Percentiles rank a stretch among this genome's conserved stretches.
These are phyloP conservation scores for Tetrapisispora iriomotensis DNA, from an alignment of 805 yeast species.

Conservation along the genomic window DNA sequence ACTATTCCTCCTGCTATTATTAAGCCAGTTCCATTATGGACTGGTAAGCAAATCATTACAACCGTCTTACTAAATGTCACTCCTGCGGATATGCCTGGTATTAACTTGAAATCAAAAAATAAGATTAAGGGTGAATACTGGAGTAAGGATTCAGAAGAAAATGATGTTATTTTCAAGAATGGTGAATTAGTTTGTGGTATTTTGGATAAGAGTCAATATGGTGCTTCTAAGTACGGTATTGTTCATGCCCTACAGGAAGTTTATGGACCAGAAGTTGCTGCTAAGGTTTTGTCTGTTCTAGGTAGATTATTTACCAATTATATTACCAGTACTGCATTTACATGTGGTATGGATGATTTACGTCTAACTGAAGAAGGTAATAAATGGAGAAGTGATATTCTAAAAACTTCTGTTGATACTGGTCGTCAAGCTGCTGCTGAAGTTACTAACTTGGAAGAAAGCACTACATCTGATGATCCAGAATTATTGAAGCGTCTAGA, in stretches of 20 bases:
- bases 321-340: slow-evolving; percentile 84
- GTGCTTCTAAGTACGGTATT: slow-evolving; percentile 94
- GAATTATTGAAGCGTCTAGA: slow-evolving; percentile 84
- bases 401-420: slow-evolving; percentile 64
- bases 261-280: slow-evolving; percentile 86
- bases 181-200: slow-evolving; percentile 91
- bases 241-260: slow-evolving; percentile 95
- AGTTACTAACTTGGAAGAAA: slow-evolving; percentile 69
- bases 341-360: slow-evolving; percentile 99
- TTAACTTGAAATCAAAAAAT: slow-evolving; percentile 73
- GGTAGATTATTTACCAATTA: slow-evolving; percentile 93
- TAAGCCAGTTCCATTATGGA: slow-evolving; percentile 90
- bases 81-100: slow-evolving; percentile 83
- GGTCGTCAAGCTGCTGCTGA: slow-evolving; percentile 93
- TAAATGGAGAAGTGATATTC: slow-evolving; percentile 73
- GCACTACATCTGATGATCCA: slow-evolving; percentile 43
- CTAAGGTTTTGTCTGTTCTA: slow-evolving; percentile 79
- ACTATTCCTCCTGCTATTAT: slow-evolving; percentile 84
- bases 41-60: slow-evolving; percentile 93
- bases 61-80: slow-evolving; percentile 84
- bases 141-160: slow-evolving; percentile 79
- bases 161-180: slow-evolving; percentile 71
- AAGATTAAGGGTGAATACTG: slow-evolving; percentile 92
- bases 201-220: slow-evolving; percentile 94
- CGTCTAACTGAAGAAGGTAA: slow-evolving; percentile 89